Base-by-base conservation (phyloP, 2,329 filamentous ascomycete genomes). In the Exophiala sp. region DNA sequence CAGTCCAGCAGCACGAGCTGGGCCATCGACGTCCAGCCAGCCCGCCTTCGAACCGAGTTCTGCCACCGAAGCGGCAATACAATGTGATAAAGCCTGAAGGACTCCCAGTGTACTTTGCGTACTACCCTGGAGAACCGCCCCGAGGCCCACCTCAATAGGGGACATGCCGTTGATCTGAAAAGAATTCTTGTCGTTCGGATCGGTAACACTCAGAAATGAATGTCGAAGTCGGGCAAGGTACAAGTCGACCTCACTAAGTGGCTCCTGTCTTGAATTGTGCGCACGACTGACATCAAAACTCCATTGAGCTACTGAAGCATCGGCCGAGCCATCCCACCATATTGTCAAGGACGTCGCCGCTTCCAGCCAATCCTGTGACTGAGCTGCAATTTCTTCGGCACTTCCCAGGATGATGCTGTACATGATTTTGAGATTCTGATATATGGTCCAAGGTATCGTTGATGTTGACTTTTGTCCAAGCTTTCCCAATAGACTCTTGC, bases 351-450 rank as follows among this genome's bases (percentile, higher is more conserved):
- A 88, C 55, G 96, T 74, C 0, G 86, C 88, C 0, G 90, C 91
- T 73, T 97, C 92, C 47, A 92, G 84, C 92, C 92, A 97, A 70
- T 96, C 91, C 65, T 92, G 85, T 1, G 91, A 83, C 41, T 85
- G 83, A 43, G 85, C 81, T 57, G 95, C 75, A 48, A 96, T 89
- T 16, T 90, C 85, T 34, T 86, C 81, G 8, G 84, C 78, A 59
- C 87, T 83, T 34, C 92, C 91, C 3, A 94, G 79, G 1, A 95
- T 74, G 56, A 95, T 86, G 33, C 86, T 85, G 68, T 96, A 96
- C 5, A 96, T 73, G 10, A 84, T 84, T 61, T 87, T 83, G 49
- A 97, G 75, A 62, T 87, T 90, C 66, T 96, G 87, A 68, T 95
- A 96, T 24, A 97, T 65, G 77, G 67, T 65, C 74, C 62, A 61